These are phyloP conservation scores for Phaeosphaeria sp. DNA, from an alignment of 2,329 filamentous ascomycete genomes.

Conservation along the genomic window DNA sequence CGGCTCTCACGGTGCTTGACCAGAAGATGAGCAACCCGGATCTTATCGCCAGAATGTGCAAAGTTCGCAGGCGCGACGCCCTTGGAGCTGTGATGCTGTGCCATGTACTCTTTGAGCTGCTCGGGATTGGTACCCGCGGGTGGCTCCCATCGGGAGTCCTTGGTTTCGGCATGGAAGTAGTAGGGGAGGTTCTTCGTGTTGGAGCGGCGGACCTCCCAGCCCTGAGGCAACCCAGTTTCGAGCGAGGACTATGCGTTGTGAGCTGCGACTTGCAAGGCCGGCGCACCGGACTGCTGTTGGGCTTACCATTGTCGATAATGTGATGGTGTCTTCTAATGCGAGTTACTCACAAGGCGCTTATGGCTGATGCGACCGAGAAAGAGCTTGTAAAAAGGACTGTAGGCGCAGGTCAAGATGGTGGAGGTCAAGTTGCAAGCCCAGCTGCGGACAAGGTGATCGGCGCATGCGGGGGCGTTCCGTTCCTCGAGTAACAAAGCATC, in stretches of 20 bases:
- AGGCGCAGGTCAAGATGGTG: slow-evolving; percentile 15
- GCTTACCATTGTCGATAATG: slow-evolving; percentile 37
- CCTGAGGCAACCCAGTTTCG: slow-evolving; percentile 72
- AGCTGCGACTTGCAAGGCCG: slow-evolving; percentile 17
- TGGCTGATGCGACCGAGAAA: neutral
- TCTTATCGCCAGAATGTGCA: slow-evolving; percentile 69
- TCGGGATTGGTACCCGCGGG: slow-evolving; percentile 87
- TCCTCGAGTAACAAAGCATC: slow-evolving; percentile 3
- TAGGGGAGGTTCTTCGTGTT: slow-evolving; percentile 99
- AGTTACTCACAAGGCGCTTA: neutral
- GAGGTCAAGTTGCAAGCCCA: slow-evolving; percentile 12
- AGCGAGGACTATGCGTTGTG: slow-evolving; percentile 35
- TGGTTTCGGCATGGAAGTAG: slow-evolving; percentile 90
- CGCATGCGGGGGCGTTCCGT: slow-evolving; percentile 10
- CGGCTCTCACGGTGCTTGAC: slow-evolving; percentile 92
- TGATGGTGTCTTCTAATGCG: neutral
- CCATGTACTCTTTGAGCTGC: slow-evolving; percentile 94
- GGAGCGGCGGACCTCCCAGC: slow-evolving; percentile 96
- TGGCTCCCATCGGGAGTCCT: slow-evolving; percentile 94
- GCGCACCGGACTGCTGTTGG: slow-evolving; percentile 3
- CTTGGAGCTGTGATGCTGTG: slow-evolving; percentile 75
- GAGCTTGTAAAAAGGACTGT: slow-evolving; percentile 5
- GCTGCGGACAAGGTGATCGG: slow-evolving; percentile 6
- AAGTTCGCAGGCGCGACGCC: slow-evolving; percentile 50
- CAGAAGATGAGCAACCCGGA: slow-evolving; percentile 88